Evolutionary conservation across 805 yeast species (phyloP), one percentile per base, ranked within the genome.

Genomic region (Ascoidea rubescens): DNA sequence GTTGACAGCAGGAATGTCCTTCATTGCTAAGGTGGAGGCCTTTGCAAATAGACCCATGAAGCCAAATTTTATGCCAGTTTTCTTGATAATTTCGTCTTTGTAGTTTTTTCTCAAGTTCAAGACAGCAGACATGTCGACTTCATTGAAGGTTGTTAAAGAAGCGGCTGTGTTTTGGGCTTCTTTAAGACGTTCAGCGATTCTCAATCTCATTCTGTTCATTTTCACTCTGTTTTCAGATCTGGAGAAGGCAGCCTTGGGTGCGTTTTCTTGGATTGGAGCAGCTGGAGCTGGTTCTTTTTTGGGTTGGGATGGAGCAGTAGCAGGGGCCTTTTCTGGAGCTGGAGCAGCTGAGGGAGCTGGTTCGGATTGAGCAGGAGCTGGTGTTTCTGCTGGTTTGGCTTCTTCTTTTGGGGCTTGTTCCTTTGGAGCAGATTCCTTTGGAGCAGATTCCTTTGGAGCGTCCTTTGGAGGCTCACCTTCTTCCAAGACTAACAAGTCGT

Each of bases 131-230:
- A 91, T 93, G 72, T 91, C 99, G 58, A 88, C 95, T 75, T 91
- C 99, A 73, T 91, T 91, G 80, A 91, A 91, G 50, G 99, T 91
- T 53, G 99, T 91, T 66, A 91, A 80, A 48, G 98, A 87, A 45
- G 99, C 99, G 59, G 98, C 95, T 53, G 98, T 90, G 78, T 93
- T 93, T 74, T 91, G 99, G 43, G 98, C 87, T 77, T 93, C 98
- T 87, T 91, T 91, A 67, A 91, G 84, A 74, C 99, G 87, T 77
- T 91, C 98, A 55, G 99, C 96, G 60, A 93, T 93, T 78, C 99
- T 87, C 73, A 87, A 72, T 74, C 99, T 85, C 98, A 91, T 93
- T 77, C 99, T 87, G 82, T 90, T 93, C 98, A 91, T 91, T 78
- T 91, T 91, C 58, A 93, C 95, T 68, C 89, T 80, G 66, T 82